Evolutionary conservation across 1,284 basidiomycete species (phyloP), one percentile per base, ranked within the genome.

Genomic region (Tilletia caries): DNA sequence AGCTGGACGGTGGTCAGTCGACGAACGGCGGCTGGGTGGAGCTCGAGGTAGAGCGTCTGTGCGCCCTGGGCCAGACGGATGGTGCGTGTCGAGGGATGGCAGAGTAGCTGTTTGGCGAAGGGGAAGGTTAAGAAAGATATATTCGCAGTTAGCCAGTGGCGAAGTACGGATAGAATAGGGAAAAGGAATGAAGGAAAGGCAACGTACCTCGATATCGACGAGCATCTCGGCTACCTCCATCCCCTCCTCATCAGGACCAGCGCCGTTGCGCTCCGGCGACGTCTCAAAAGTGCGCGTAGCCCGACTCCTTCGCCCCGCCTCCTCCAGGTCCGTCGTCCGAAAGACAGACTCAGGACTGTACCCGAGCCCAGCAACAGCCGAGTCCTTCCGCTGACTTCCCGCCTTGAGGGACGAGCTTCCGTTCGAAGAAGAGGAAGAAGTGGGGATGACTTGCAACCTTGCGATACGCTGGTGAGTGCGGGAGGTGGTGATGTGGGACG

Each of bases 311-410:
- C 52, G n/a, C 52, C 23, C 29, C 3, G 52, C 52, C 25, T 54
- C 52, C 13, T 54, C 52, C 29, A 62, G 8, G 29, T n/a, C 27
- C n/a, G 27, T 13, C 29, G 27, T 62, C 32, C 58, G 29, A n/a
- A 62, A 62, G 3, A n/a, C 58, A 33, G 58, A 62, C 15, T 33
- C 33, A 23, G 58, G 58, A 37, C 58, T 62, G 58, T 34, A 62
- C 13, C 58, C 58, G 12, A 62, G 15, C 18, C 58, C 58, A 20
- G 32, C 58, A 18, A 62, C 32, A 1, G 29, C 58, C 32, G 58
- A 62, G 58, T 62, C 58, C n/a, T 62, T 62, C 18, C 58, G 58
- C 32, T 62, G 58, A 23, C 32, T 20, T 13, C 27, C 27, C 6
- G 58, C 29, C 33, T 37, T 25, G 3, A 62, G 32, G 4, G 46